These are phyloP conservation scores for Candida khao-thaluensis DNA, from an alignment of 805 yeast species.

Conservation along the genomic window DNA sequence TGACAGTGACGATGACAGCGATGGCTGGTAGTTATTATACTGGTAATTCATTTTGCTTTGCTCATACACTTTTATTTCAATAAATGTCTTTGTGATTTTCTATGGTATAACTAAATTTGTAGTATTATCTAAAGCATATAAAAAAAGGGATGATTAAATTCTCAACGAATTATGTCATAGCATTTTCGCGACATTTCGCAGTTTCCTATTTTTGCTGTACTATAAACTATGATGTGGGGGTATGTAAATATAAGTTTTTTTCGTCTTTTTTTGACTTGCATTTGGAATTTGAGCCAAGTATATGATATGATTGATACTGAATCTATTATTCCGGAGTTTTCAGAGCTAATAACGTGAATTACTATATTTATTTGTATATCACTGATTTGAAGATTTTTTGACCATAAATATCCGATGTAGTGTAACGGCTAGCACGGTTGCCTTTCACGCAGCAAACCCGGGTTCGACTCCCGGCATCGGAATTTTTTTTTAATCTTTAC, in stretches of 20 bases:
- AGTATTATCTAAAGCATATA: slow-evolving; percentile 3
- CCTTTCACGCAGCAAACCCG: slow-evolving; percentile 60
- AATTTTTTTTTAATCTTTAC: slow-evolving; percentile 22
- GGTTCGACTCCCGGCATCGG: slow-evolving; percentile 90
- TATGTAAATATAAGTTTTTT: no score
- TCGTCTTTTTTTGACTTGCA: no score
- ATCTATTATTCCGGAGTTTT: no score
- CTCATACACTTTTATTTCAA: not conserved
- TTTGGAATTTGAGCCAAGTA: no score
- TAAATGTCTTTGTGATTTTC: no score
- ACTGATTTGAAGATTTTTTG: no score
- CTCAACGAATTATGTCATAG: slow-evolving; percentile 1
- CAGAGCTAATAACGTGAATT: no score
- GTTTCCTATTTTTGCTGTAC: slow-evolving; percentile 6
- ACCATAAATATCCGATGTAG: slow-evolving; percentile 43
- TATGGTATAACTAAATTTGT: not conserved
- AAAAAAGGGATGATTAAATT: slow-evolving; percentile 8
- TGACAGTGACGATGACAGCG: slow-evolving; percentile 21
- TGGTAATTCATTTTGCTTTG: slow-evolving; percentile 22
- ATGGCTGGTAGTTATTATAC: slow-evolving; percentile 30
- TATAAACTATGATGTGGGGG: slow-evolving; percentile 1
- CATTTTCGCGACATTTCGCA: slow-evolving; percentile 2
- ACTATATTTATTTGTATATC: no score
- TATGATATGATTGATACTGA: no score
- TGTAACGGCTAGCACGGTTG: slow-evolving; percentile 56